Conservation (phyloP, 75 land plant species). For the Pseudotsuga menziesii region DNA sequence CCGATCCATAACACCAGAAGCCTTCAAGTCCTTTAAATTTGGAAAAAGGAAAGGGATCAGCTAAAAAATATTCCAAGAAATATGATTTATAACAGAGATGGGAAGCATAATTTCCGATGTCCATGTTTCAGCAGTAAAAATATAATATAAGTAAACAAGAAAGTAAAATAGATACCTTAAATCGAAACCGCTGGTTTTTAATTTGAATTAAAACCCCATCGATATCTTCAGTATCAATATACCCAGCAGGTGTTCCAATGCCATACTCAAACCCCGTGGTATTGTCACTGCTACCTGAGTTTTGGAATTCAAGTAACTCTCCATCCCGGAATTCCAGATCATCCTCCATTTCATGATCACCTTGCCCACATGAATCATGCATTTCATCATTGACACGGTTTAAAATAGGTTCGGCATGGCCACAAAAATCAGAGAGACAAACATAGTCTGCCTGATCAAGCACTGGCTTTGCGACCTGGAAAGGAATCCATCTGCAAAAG, state of each 20-base stretch:
- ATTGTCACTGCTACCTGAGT: slow-evolving; percentile 3
- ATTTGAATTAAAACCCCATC: background rate
- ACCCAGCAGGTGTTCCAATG: background rate
- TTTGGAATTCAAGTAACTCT: background rate
- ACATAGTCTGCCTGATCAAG: slow-evolving; percentile 58
- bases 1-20: background rate
- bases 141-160: background rate
- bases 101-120: background rate
- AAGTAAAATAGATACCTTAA: background rate
- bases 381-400: background rate
- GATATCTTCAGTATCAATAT: slow-evolving; percentile 6
- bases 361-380: background rate
- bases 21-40: slow-evolving; percentile 1
- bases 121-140: background rate
- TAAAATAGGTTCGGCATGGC: background rate
- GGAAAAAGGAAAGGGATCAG: background rate
- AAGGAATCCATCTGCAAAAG: slow-evolving; percentile 82
- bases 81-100: background rate
- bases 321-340: background rate
- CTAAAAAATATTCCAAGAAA: background rate
- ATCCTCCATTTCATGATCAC: slow-evolving; percentile 4
- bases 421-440: slow-evolving; percentile 58
- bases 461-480: slow-evolving; percentile 56
- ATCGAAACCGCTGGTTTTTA: background rate
- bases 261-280: background rate